Base-by-base conservation (phyloP, 1,284 basidiomycete genomes). In the Ustilago xerochloae region DNA sequence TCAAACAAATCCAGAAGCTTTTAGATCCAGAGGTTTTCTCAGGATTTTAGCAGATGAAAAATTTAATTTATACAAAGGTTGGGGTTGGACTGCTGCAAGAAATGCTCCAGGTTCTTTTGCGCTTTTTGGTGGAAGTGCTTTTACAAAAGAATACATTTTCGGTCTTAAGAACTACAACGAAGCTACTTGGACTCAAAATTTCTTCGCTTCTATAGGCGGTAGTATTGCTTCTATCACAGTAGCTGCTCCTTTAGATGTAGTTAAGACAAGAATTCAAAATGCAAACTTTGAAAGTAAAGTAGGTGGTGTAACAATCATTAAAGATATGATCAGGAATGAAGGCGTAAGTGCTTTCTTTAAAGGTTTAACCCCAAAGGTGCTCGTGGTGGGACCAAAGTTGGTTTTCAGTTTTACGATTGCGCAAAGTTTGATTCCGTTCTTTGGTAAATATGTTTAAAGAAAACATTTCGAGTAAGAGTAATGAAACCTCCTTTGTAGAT, bases 371-470 rank as follows among this genome's bases (percentile, higher is more conserved):
- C 81, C 84, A 18, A 84, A 84, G 61, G 93, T 98, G 78, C 88
- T 98, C 36, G 94, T 98, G 64, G 95, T 98, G 30, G 96, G 95
- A 55, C 96, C 96, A 62, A 98, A 99, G 87, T 89, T 99, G 39
- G 93, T 99, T 75, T 98, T 98, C 88, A 94, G 92, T 78, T 98
- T 97, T 87, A 99, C 96, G 26, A 89, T 98, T 9, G 96, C 96
- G 6, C 96, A 99, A 86, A 92, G 91, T 22, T 88, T 99, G 84
- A 98, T 99, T 86, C 96, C 96, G 45, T 88, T 91, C 84, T 97
- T 97, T 85, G 90, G 91, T 57, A 91, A 94, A 85, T 78, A 72
- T 43, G 77, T 81, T 22, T 75, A 61, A 58, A 26, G 7, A 8
- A 32, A 18, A 16, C 15, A 26, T 24, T 8, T 22, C 47, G 15